Evolutionary conservation across 371 early-diverging fungal genomes (phyloP).

Genomic region (Mortierella sp.): DNA sequence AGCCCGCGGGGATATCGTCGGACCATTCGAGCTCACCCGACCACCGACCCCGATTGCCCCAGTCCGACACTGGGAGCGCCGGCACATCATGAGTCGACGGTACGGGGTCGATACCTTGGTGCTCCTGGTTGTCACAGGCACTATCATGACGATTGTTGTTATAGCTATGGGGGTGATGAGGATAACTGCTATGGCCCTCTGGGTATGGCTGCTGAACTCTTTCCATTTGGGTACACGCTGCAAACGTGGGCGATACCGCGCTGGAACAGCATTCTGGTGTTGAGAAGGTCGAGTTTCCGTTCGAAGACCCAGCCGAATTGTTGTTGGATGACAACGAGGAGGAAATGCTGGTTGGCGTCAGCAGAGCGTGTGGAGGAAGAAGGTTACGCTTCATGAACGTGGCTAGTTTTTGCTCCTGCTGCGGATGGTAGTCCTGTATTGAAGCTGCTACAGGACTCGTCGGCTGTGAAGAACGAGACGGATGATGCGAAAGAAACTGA

Average conservation of each 20-base stretch:
- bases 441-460: conserved; percentile 49
- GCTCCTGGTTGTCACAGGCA: conserved; percentile 14
- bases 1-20: conserved; percentile 48
- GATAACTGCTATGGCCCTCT: not conserved
- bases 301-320: conserved; percentile 5
- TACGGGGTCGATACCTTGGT: conserved; percentile 23
- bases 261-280: conserved; percentile 19
- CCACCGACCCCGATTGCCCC: conserved; percentile 49
- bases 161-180: conserved; percentile 5
- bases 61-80: conserved; percentile 30
- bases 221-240: conserved; percentile 1
- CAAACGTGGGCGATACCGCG: not conserved
- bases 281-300: conserved; percentile 21
- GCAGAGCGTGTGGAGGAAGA: conserved; percentile 44
- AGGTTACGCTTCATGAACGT: conserved; percentile 51
- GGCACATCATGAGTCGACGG: conserved; percentile 48
- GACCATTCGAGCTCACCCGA: conserved; percentile 46
- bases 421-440: conserved; percentile 49
- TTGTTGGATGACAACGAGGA: not conserved
- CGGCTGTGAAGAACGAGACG: conserved; percentile 26
- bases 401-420: conserved; percentile 49
- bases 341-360: conserved; percentile 9
- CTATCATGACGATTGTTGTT: conserved; percentile 1
- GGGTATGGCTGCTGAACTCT: conserved; percentile 4
- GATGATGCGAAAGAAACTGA: conserved; percentile 3